These are phyloP conservation scores for Theobroma grandiflorum DNA, from an alignment of 441 rosid species.

Conservation along the genomic window DNA sequence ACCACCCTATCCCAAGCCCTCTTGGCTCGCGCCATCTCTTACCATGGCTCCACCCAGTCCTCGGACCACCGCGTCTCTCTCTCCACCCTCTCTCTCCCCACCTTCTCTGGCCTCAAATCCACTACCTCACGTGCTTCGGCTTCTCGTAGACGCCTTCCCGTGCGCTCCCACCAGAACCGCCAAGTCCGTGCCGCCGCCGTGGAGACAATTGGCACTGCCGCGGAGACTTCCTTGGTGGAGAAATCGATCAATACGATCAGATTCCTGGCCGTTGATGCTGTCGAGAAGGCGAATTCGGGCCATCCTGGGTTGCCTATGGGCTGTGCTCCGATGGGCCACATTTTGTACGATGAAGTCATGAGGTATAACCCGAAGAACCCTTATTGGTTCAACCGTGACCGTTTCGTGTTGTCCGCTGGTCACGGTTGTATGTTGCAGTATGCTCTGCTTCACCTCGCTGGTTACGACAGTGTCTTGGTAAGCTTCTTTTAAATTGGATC, in stretches of 20 bases:
- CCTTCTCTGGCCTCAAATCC: conserved; percentile 69
- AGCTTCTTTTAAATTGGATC: conserved; percentile 21
- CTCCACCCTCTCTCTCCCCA: conserved; percentile 47
- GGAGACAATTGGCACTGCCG: conserved; percentile 57
- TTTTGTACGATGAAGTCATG: conserved; percentile 96
- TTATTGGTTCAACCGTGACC: conserved; percentile 98
- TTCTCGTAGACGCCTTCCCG: conserved; percentile 36
- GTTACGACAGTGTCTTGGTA: conserved; percentile 91
- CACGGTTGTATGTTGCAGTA: conserved; percentile 99
- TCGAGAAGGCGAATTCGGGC: conserved; percentile 98
- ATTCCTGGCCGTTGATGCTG: conserved; percentile 93
- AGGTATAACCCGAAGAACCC: conserved; percentile 97
- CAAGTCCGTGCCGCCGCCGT: conserved; percentile 65
- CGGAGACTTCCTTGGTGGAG: conserved; percentile 83
- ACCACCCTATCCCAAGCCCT: conserved; percentile 82
- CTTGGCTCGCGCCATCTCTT: conserved; percentile 63
- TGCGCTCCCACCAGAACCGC: conserved; percentile 21
- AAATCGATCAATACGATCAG: conserved; percentile 91
- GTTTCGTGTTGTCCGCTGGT: conserved; percentile 96
- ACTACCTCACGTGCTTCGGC: conserved; percentile 37
- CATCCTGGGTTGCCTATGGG: conserved; percentile 99
- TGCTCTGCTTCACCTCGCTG: conserved; percentile 97
- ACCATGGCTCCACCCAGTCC: conserved; percentile 47
- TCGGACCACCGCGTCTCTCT: conserved; percentile 56
- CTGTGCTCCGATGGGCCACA: conserved; percentile 96